Evolutionary conservation across 225 moss, liverwort and hornwort species (phyloP).

Genomic region (Thuidium tamariscinum): DNA sequence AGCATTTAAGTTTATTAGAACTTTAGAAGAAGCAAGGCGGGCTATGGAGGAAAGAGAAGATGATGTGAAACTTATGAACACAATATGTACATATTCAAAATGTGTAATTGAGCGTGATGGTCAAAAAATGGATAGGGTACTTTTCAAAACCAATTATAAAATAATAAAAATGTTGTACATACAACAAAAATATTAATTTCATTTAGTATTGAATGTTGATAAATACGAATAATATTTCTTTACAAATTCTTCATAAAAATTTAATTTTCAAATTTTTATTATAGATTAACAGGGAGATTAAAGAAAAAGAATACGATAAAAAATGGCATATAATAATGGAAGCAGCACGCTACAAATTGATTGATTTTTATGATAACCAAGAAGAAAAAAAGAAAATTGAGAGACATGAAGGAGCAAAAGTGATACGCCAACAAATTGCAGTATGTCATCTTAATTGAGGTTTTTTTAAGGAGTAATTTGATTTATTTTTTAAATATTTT

Average conservation of each 20-base stretch:
- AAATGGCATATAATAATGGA: constrained; percentile 79
- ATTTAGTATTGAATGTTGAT: too few relatives aligned
- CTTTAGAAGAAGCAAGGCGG: constrained; percentile 52
- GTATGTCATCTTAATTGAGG: neutral
- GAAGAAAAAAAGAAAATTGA: constrained; percentile 59
- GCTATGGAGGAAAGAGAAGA: constrained; percentile 74
- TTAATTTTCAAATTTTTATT: neutral
- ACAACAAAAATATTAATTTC: too few relatives aligned
- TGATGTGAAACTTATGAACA: constrained; percentile 79
- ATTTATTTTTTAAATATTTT: neutral
- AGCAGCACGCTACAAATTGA: constrained; percentile 32
- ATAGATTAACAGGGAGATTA: constrained; percentile 38
- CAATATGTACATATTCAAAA: constrained; percentile 74
- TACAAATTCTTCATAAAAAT: neutral
- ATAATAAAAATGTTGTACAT: neutral
- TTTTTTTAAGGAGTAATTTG: too few relatives aligned
- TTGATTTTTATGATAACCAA: constrained; percentile 34
- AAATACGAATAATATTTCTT: too few relatives aligned
- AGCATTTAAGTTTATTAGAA: constrained; percentile 19
- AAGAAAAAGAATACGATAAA: constrained; percentile 47
- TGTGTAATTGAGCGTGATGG: constrained; percentile 71
- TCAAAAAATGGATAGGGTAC: constrained; percentile 72
- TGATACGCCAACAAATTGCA: constrained; percentile 70
- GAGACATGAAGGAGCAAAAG: constrained; percentile 51
- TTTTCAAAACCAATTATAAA: neutral